Conservation (phyloP, 2,329 filamentous ascomycete species). For the Alternaria burnsii region DNA sequence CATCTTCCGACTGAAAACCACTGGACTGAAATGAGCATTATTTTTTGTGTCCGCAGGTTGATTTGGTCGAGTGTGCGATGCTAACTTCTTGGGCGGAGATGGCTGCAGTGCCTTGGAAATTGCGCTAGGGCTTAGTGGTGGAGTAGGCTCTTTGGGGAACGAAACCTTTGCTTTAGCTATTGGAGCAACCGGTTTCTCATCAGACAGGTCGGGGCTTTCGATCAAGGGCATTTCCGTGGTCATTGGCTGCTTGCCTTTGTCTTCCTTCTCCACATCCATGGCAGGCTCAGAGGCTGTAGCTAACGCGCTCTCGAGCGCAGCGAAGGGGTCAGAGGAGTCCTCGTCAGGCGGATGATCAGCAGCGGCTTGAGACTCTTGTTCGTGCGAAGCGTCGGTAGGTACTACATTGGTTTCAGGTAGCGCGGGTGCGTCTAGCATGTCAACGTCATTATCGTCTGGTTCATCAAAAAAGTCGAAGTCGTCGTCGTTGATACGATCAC, state of each 20-base stretch:
- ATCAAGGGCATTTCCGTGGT: neutral
- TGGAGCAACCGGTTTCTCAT: neutral
- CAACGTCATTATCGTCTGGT: conserved; percentile 54
- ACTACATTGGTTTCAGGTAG: conserved; percentile 26
- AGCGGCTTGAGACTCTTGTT: neutral
- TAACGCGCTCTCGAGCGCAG: conserved; percentile 42
- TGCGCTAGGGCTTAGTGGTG: conserved; percentile 53
- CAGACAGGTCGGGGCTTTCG: neutral
- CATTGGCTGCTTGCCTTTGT: conserved; percentile 11
- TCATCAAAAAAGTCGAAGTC: conserved; percentile 88
- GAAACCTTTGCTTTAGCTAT: neutral
- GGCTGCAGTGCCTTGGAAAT: conserved; percentile 59
- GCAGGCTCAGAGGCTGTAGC: conserved; percentile 18
- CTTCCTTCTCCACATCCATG: conserved; percentile 1
- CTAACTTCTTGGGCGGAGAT: conserved; percentile 38
- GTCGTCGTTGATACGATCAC: conserved; percentile 78
- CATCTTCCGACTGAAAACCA: conserved; percentile 61
- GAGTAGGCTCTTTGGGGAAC: conserved; percentile 36
- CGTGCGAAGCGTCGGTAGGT: conserved; percentile 1
- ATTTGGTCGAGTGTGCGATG: conserved; percentile 12
- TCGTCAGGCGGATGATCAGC: conserved; percentile 27
- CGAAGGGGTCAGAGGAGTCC: conserved; percentile 37
- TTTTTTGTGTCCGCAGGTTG: conserved; percentile 22
- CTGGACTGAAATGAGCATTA: conserved; percentile 60
- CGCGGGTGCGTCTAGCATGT: conserved; percentile 43